These are phyloP conservation scores for Candolleomyces aberdarensis DNA, from an alignment of 768 basidiomycete genomes.

Conservation along the genomic window DNA sequence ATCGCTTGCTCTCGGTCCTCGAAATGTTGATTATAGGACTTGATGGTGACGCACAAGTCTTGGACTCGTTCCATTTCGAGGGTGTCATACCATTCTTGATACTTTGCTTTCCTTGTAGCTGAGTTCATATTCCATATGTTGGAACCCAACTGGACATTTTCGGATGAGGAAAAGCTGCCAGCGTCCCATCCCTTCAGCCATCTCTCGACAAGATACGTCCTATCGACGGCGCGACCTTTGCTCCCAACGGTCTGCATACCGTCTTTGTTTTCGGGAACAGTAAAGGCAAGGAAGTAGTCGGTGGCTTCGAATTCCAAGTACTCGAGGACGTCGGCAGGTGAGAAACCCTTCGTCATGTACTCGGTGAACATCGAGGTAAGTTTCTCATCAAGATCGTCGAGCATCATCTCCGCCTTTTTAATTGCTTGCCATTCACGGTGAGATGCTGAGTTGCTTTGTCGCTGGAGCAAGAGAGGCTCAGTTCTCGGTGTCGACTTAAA, in stretches of 20 bases:
- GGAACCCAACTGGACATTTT: constrained; percentile 3
- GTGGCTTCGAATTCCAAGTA: constrained; percentile 52
- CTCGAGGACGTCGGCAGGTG: constrained; percentile 31
- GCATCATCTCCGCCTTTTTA: constrained; percentile 30
- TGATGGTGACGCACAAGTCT: constrained; percentile 29
- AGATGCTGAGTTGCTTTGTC: constrained; percentile 26
- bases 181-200: constrained; percentile 49
- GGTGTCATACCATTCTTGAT: constrained; percentile 30
- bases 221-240: constrained; percentile 30
- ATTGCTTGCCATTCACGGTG: constrained; percentile 38
- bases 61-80: constrained; percentile 33
- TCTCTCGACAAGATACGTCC: constrained; percentile 40
- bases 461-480: constrained; percentile 40
- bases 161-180: constrained; percentile 33
- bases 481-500: constrained; percentile 52
- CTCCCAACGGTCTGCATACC: constrained; percentile 46
- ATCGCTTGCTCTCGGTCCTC: constrained; percentile 33
- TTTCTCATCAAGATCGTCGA: background rate
- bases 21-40: constrained; percentile 38
- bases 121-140: constrained; percentile 35
- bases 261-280: constrained; percentile 34
- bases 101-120: constrained; percentile 21
- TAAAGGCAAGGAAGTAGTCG: constrained; percentile 44
- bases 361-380: constrained; percentile 18
- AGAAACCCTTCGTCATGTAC: constrained; percentile 21